phyloP scores from a whole-genome alignment of 1,284 basidiomycete species.

The Puccinia triticina region DNA sequence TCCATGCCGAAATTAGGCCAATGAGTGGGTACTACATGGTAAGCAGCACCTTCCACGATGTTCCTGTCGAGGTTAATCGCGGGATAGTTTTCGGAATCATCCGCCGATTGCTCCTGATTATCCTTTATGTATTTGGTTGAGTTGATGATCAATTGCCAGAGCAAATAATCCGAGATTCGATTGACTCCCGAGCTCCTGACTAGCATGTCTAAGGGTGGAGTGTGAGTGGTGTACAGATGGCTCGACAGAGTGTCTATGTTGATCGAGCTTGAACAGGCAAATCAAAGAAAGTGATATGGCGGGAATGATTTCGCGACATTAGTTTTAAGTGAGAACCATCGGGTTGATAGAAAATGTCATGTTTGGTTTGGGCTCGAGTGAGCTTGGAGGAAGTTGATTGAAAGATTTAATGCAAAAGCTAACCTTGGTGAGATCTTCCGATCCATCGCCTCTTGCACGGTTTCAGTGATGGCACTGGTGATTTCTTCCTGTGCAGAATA shows the following conservation, averaged over 20 bases:
- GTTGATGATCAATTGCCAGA: conserved; percentile 76
- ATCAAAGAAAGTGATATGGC: background rate
- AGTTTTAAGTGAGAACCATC: background rate
- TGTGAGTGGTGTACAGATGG: conserved; percentile 68
- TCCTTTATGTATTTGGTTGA: conserved; percentile 7
- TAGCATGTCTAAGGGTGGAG: conserved; percentile 82
- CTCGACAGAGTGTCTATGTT: conserved; percentile 70
- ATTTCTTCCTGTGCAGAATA: conserved; percentile 94
- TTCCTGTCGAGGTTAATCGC: conserved; percentile 59
- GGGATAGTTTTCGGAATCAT: no score
- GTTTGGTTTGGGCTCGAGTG: background rate
- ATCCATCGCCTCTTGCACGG: conserved; percentile 20
- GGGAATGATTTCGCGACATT: conserved; percentile 48
- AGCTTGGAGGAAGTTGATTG: no score
- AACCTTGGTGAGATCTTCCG: conserved; percentile 11
- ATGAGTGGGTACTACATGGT: conserved; percentile 84
- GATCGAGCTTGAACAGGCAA: conserved; percentile 62
- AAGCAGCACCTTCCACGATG: conserved; percentile 78
- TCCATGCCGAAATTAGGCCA: conserved; percentile 93
- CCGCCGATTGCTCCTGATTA: background rate
- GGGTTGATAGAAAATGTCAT: background rate
- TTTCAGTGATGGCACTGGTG: conserved; percentile 68
- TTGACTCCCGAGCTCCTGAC: conserved; percentile 89
- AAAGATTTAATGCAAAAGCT: background rate
- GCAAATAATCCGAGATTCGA: conserved; percentile 84